Conservation (phyloP, 73 alveolate genomes). For the Breviolum minutum region DNA sequence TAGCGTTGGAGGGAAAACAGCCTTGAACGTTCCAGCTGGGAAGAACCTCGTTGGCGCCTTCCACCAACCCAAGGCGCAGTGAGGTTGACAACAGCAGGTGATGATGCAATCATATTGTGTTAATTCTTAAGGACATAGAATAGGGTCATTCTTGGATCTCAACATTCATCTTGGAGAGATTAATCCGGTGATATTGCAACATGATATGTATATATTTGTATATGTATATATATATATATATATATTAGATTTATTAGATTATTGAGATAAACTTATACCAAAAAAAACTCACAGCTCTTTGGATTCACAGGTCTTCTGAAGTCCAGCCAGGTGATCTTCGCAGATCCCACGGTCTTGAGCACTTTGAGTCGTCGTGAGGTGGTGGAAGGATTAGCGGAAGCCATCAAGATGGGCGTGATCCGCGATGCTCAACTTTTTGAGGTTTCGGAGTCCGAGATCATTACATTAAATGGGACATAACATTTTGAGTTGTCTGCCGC, state of each 20-base stretch:
- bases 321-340: conserved; percentile 37
- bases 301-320: too few species aligned
- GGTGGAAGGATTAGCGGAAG: conserved; percentile 96
- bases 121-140: too few species aligned
- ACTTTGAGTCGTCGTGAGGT: conserved; percentile 95
- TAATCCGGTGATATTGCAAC: too few species aligned
- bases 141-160: too few species aligned
- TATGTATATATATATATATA: too few species aligned
- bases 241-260: too few species aligned
- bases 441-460: not conserved
- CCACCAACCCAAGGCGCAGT: conserved; percentile 94
- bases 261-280: too few species aligned
- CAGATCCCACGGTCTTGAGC: conserved; percentile 67
- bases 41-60: conserved; percentile 96
- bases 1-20: conserved; percentile 96
- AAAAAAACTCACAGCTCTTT: too few species aligned
- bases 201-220: too few species aligned
- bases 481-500: too few species aligned
- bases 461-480: too few species aligned
- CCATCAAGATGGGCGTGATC: conserved; percentile 96
- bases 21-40: conserved; percentile 96
- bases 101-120: not conserved
- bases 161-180: too few species aligned
- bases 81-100: not conserved
- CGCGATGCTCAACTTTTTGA: conserved; percentile 47